A percentile compares a stretch with the other conserved stretches of the same genome.
Evolutionary conservation across 2,329 filamentous ascomycete genomes (phyloP).

Genomic region (Elsinoe batatas): DNA sequence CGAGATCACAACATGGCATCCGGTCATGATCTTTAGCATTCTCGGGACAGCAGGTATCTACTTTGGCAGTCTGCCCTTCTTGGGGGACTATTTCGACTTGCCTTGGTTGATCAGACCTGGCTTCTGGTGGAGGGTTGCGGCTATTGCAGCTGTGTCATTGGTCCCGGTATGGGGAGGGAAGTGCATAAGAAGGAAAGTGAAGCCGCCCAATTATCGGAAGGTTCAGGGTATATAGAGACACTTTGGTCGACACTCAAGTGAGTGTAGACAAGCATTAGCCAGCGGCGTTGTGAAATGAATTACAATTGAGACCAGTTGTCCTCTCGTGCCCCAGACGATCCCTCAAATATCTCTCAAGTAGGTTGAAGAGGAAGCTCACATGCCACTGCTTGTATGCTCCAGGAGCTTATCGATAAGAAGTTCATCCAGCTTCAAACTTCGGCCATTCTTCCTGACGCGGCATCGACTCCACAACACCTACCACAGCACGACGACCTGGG

Average conservation of each 20-base stretch:
- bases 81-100: conserved; percentile 85
- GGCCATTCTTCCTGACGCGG: background rate
- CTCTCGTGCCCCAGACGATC: too few species aligned
- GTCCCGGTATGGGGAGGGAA: conserved; percentile 84
- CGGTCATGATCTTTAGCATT: conserved; percentile 76
- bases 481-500: background rate
- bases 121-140: conserved; percentile 80
- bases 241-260: background rate
- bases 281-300: background rate
- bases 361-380: too few species aligned
- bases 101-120: conserved; percentile 65
- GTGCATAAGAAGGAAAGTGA: conserved; percentile 71
- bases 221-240: conserved; percentile 41
- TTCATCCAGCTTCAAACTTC: background rate
- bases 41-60: conserved; percentile 76
- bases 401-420: background rate
- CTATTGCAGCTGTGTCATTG: conserved; percentile 69
- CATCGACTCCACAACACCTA: background rate
- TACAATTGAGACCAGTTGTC: too few species aligned
- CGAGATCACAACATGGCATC: conserved; percentile 94
- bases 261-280: background rate
- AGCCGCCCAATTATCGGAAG: conserved; percentile 90
- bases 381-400: background rate
- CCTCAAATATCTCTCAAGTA: too few species aligned
- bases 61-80: conserved; percentile 71